Percentiles rank a stretch among this genome's conserved stretches.
phyloP scores from a whole-genome alignment of 2,329 filamentous ascomycete genomes.

The Didymosphaeria variabile region DNA sequence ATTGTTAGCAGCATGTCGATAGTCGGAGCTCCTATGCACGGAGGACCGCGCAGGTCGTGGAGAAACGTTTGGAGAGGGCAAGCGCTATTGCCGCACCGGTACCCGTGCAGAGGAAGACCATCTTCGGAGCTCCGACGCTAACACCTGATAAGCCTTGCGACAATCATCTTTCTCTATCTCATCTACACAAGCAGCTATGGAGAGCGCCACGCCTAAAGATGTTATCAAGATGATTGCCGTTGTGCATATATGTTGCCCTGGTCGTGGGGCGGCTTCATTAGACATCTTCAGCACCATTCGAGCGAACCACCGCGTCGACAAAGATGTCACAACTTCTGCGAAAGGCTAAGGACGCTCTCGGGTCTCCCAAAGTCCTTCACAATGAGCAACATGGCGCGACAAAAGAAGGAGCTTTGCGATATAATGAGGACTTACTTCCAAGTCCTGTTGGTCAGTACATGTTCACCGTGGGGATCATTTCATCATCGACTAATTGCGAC shows the following conservation, averaged over 20 bases:
- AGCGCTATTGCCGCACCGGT: neutral
- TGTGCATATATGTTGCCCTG: conserved; percentile 4
- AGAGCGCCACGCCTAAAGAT: neutral
- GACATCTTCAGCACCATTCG: neutral
- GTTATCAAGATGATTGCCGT: conserved; percentile 6
- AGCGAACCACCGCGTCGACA: neutral
- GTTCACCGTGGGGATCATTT: too few species aligned
- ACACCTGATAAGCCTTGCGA: conserved; percentile 8
- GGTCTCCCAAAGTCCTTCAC: neutral
- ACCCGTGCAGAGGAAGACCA: neutral
- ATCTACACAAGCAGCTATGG: conserved; percentile 40
- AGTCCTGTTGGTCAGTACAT: conserved; percentile 21
- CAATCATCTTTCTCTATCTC: conserved; percentile 4
- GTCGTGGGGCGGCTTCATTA: neutral
- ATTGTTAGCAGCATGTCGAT: neutral
- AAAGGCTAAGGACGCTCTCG: neutral
- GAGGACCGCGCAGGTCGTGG: neutral
- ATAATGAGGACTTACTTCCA: conserved; percentile 31
- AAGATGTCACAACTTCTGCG: neutral
- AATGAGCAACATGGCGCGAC: conserved; percentile 19
- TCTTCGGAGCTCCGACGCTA: conserved; percentile 15
- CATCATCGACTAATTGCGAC: neutral
- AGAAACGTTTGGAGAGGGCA: neutral
- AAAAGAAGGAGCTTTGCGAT: conserved; percentile 21
- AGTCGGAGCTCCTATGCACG: neutral